Conservation (phyloP, 306 rosid genomes). For the Vigna trinervia region DNA sequence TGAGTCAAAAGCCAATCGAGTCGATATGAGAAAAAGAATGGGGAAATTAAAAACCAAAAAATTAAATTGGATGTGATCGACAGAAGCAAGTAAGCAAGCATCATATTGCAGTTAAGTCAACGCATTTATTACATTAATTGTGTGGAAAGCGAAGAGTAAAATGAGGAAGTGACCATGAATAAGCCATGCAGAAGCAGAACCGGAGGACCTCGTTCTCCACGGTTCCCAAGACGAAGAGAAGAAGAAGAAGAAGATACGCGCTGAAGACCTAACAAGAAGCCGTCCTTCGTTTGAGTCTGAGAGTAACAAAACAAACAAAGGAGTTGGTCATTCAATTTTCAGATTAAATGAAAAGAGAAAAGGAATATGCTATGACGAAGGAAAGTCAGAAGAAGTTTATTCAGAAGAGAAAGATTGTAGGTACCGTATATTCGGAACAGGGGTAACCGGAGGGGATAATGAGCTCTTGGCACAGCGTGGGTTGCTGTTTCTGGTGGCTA, state of each 20-base stretch:
- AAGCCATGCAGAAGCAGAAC: conserved; percentile 90
- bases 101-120: not conserved
- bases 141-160: not conserved
- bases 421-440: conserved; percentile 75
- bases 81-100: not conserved
- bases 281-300: conserved; percentile 82
- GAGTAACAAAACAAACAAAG: not conserved
- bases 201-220: conserved; percentile 63
- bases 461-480: conserved; percentile 63
- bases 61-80: not conserved
- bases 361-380: not conserved
- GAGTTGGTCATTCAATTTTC: not conserved
- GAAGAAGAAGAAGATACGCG: conserved; percentile 73
- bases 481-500: conserved; percentile 37
- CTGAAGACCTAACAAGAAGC: conserved; percentile 81
- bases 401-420: not conserved
- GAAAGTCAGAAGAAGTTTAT: no score
- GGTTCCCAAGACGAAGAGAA: conserved; percentile 31
- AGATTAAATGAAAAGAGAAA: not conserved
- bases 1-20: not conserved
- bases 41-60: not conserved
- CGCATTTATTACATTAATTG: not conserved
- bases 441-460: conserved; percentile 76
- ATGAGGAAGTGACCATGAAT: conserved; percentile 55
- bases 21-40: not conserved